Percentiles rank a stretch among this genome's conserved stretches.
Conservation (phyloP, 495 filamentous ascomycete species). For the Penicillium tannophilum region DNA sequence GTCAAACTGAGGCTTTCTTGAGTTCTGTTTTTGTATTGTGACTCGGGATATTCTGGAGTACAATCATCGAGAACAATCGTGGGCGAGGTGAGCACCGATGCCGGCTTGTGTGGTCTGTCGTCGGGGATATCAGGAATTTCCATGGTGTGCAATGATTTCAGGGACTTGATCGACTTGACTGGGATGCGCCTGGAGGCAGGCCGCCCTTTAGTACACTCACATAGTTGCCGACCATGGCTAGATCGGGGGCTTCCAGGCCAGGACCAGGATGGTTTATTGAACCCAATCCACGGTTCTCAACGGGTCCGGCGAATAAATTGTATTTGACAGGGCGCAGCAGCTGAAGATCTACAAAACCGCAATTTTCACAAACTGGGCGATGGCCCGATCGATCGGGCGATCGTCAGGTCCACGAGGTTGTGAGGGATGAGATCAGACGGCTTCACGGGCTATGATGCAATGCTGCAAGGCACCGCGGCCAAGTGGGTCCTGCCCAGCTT, state of each 20-base stretch:
- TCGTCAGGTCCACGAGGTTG: slow-evolving; percentile 18
- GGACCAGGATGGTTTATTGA: slow-evolving; percentile 5
- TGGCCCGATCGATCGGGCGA: slow-evolving; percentile 25
- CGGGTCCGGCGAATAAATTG: slow-evolving; percentile 12
- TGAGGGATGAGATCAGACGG: slow-evolving; percentile 15
- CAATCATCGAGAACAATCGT: slow-evolving; percentile 16
- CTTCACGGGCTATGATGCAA: slow-evolving; percentile 21
- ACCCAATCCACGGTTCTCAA: slow-evolving; percentile 16
- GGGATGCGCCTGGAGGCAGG: neutral
- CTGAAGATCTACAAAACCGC: slow-evolving; percentile 14
- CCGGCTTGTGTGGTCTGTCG: slow-evolving; percentile 17
- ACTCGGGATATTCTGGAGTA: slow-evolving; percentile 8
- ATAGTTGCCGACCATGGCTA: slow-evolving; percentile 7
- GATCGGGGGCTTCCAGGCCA: slow-evolving; percentile 2
- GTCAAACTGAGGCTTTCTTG: neutral
- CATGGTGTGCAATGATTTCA: slow-evolving; percentile 7
- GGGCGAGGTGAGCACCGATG: slow-evolving; percentile 14
- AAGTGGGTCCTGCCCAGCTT: slow-evolving; percentile 9
- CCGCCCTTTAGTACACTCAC: slow-evolving; percentile 9
- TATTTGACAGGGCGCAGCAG: slow-evolving; percentile 9
- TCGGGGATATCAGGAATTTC: slow-evolving; percentile 25
- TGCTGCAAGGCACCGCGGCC: slow-evolving; percentile 5
- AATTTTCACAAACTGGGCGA: slow-evolving; percentile 5
- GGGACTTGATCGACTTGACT: neutral
- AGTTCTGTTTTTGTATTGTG: slow-evolving; percentile 4